These are phyloP conservation scores for Xanthoconium stramineum DNA, from an alignment of 768 basidiomycete genomes.

Conservation along the genomic window DNA sequence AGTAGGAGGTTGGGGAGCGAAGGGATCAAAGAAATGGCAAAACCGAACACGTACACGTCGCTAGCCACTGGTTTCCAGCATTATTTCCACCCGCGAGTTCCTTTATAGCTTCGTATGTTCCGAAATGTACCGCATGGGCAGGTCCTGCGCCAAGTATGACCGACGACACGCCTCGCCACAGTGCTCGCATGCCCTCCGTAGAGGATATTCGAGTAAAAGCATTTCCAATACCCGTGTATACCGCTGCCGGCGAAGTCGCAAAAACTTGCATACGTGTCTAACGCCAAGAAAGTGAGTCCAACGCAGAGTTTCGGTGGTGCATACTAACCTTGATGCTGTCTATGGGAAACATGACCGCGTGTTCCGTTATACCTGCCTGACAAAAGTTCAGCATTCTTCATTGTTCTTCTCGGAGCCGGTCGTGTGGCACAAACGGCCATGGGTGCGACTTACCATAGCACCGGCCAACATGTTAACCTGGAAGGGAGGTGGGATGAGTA, in stretches of 20 bases:
- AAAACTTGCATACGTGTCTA: constrained; percentile 99
- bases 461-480: constrained; percentile 98
- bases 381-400: constrained; percentile 15
- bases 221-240: constrained; percentile 88
- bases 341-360: constrained; percentile 97
- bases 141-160: constrained; percentile 97
- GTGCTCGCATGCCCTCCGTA: constrained; percentile 84
- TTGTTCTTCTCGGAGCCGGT: background rate
- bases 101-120: constrained; percentile 91
- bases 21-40: background rate
- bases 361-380: constrained; percentile 97
- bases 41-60: constrained; percentile 67
- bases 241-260: constrained; percentile 76
- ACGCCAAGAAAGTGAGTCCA: background rate
- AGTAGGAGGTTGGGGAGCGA: background rate
- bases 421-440: background rate
- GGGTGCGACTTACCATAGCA: constrained; percentile 67
- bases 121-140: constrained; percentile 97
- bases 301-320: background rate
- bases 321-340: constrained; percentile 93
- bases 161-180: constrained; percentile 96
- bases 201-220: constrained; percentile 90
- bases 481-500: constrained; percentile 11
- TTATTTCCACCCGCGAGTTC: constrained; percentile 86
- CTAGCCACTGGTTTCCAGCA: constrained; percentile 74